phyloP scores from a whole-genome alignment of 352 stramenopile genomes.

The Lagenidium sp. region DNA sequence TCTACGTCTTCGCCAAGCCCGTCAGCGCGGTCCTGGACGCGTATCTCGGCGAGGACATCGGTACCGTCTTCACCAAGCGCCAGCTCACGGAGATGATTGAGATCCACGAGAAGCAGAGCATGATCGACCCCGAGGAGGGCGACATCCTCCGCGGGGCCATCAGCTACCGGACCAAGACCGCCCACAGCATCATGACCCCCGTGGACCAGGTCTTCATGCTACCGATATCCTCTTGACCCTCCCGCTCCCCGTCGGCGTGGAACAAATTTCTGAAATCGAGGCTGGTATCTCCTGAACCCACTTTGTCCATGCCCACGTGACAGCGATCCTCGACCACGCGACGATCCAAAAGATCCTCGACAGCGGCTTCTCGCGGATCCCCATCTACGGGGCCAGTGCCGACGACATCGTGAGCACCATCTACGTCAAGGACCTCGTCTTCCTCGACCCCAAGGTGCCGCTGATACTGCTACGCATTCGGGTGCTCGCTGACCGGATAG shows the following conservation, averaged over 20 bases:
- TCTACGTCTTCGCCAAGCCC: conserved; percentile 94
- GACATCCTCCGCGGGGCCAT: conserved; percentile 94
- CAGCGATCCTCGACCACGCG: conserved; percentile 41
- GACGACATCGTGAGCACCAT: conserved; percentile 96
- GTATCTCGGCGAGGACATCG: conserved; percentile 91
- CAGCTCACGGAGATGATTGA: conserved; percentile 93
- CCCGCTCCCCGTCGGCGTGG: too few species aligned
- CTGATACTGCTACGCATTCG: conserved; percentile 4
- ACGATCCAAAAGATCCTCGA: conserved; percentile 95
- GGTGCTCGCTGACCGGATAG: too few species aligned
- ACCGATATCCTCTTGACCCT: conserved; percentile 43
- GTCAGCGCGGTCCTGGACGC: conserved; percentile 90
- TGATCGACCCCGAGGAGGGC: conserved; percentile 91
- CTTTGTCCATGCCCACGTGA: conserved; percentile 7
- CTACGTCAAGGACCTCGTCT: conserved; percentile 98
- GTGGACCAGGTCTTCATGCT: conserved; percentile 95
- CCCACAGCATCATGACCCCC: conserved; percentile 92
- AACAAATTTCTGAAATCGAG: too few species aligned
- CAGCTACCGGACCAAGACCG: conserved; percentile 88
- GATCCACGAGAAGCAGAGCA: conserved; percentile 92
- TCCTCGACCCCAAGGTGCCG: conserved; percentile 95
- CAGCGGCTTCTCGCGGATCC: conserved; percentile 94
- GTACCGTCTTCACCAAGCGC: conserved; percentile 91
- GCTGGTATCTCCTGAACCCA: conserved; percentile 1
- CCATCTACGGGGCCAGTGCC: conserved; percentile 69